These are phyloP conservation scores for Sedum album DNA, from an alignment of 164 flowering plant genomes.

Conservation along the genomic window DNA sequence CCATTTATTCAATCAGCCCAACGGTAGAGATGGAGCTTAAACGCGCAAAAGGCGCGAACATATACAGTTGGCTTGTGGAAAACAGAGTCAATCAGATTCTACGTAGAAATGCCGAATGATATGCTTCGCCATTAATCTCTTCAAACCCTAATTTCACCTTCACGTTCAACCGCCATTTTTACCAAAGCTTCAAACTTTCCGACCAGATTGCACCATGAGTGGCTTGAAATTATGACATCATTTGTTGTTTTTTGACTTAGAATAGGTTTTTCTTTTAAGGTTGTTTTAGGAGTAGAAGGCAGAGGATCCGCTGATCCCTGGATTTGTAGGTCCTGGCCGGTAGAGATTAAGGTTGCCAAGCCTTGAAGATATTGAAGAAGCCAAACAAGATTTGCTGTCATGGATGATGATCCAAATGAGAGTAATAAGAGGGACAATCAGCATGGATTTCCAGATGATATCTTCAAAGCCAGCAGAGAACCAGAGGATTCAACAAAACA, in stretches of 20 bases:
- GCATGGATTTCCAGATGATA: slow-evolving; percentile 5
- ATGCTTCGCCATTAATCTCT: slow-evolving; percentile 12
- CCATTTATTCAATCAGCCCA: no score
- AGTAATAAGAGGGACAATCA: not conserved
- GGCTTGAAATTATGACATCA: not conserved
- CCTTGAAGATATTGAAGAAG: not conserved
- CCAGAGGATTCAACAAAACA: slow-evolving; percentile 48
- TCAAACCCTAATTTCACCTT: slow-evolving; percentile 1
- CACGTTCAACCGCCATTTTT: not conserved
- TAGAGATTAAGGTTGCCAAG: not conserved
- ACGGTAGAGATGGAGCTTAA: no score
- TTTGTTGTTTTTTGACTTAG: not conserved
- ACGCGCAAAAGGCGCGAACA: slow-evolving; percentile 18
- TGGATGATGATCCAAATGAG: not conserved
- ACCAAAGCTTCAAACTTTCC: not conserved
- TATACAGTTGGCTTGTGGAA: not conserved
- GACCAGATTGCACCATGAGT: not conserved
- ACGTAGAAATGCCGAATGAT: slow-evolving; percentile 2
- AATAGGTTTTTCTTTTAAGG: not conserved
- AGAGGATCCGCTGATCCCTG: not conserved
- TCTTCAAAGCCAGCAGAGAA: not conserved
- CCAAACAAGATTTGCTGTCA: not conserved
- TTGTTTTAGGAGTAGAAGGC: not conserved
- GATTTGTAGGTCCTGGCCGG: not conserved
- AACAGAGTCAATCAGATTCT: not conserved